Base-by-base conservation (phyloP, 1,284 basidiomycete genomes). In the Hypsizygus ulmarius region DNA sequence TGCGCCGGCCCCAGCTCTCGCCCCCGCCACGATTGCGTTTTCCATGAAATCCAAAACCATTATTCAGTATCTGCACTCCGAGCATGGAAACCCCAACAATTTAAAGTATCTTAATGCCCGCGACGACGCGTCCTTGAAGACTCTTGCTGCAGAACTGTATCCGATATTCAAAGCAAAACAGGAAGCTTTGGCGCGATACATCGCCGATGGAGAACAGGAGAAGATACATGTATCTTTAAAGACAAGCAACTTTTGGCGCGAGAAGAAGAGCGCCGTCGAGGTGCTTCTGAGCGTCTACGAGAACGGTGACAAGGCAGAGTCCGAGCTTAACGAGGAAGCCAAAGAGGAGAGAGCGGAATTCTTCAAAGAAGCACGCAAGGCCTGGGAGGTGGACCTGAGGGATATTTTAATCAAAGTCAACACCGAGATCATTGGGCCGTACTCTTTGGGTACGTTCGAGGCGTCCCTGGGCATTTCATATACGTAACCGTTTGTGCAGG, bases 1-100 rank as follows among this genome's bases (percentile, higher is more conserved):
- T 12, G 80, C 82, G 2, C 90, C 91, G 0, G 88, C 91, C 0
- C 90, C 90, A 0, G 73, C 82, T 0, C 71, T 95, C 9, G 75
- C 86, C 1, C 91, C 92, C 0, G 88, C 90, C 0, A 93, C 91
- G 0, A 82, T 93, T 50, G 85, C 84, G 6, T 84, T 84, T 59
- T 70, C 74, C 51, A 68, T 75, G 3, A 65, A 73, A 4, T 82
- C 79, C 39, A 81, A 79, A 50, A 67, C 68, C 16, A 74, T 93
- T 52, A 82, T 93, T 53, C 74, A 77, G 46, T 71, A 77, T 1
- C 65, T 92, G 10, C 87, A 93, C 60, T 74, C 78, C 1, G 72
- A 73, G 3, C 65, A 66, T 1, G 78, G 72, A 1, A 70, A 79
- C 52, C 82, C 83, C 5, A 77, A 80, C 50, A 66, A 60, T 6